Base-by-base conservation (phyloP, 225 moss, liverwort and hornwort species). In the Polytrichum commune region DNA sequence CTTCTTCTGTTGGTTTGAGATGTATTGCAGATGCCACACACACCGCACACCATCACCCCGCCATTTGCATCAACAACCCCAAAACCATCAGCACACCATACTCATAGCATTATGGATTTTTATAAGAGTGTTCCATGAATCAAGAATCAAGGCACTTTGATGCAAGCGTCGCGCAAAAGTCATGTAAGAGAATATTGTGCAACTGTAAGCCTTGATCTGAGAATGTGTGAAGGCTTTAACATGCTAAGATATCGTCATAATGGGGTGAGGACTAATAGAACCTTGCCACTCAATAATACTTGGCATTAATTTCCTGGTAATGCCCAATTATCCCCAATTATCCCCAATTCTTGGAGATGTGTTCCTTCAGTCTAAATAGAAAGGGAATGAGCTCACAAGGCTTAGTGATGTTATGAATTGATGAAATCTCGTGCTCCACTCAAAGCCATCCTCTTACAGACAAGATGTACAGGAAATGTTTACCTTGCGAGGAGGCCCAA, bases 401-500 rank as follows among this genome's bases (percentile, higher is more conserved):
- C 46, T 16, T 46, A 46, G 4, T 46, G 13, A 46, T 46, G 46
- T 46, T 46, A 3, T 22, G 61, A 10, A 62, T 22, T 62, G 13
- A 62, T 22, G 61, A 27, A 62, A 62, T 46, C 10, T 46, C 10
- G 13, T 46, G 4, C 46, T 46, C 46, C 32, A 3, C 10, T 46
- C 13, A 16, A 46, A 46, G 46, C 46, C 46, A 46, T 46, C 46
- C 46, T 46, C 46, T 60, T 46, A 0, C 46, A 46, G 46, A 38
- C 38, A 38, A 38, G 38, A 46, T 22, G 27, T 8, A 23, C 72
- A 54, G 70, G 8, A 35, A 62, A 27, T 8, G 1, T 13, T 29
- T 77, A 86, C 86, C 89, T 89, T 89, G 68, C 86, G 86, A 64
- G 60, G 80, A 56, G 88, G 87, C 35, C 85, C 90, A 20, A 90